These are phyloP conservation scores for Citrullus amarus DNA, from an alignment of 306 rosid species.

Conservation along the genomic window DNA sequence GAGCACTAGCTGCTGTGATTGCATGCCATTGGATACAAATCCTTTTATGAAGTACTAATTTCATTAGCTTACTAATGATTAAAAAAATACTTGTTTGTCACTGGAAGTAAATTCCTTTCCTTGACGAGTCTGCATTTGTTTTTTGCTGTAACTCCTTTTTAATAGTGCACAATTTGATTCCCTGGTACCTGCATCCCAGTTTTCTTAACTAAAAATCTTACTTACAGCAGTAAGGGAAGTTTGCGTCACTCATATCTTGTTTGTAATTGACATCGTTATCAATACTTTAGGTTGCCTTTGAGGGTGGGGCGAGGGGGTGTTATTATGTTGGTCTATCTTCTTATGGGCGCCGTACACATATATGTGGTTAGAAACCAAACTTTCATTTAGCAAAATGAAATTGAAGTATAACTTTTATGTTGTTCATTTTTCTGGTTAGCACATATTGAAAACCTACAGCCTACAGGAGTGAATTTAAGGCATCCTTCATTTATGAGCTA, in stretches of 20 bases:
- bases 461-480: not conserved
- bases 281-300: not conserved
- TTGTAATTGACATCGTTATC: too few relatives aligned
- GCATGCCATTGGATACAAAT: not conserved
- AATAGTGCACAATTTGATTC: not conserved
- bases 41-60: not conserved
- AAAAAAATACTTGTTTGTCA: not conserved
- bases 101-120: not conserved
- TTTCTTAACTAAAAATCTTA: not conserved
- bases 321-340: not conserved
- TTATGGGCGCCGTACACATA: not conserved
- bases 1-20: slow-evolving; percentile 29
- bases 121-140: not conserved
- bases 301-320: not conserved
- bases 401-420: not conserved
- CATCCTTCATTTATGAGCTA: not conserved
- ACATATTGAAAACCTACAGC: not conserved
- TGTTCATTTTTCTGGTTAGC: not conserved
- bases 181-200: not conserved
- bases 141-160: not conserved
- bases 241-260: not conserved
- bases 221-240: not conserved
- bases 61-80: not conserved
- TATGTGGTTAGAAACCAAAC: not conserved
- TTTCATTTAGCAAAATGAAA: not conserved